phyloP scores from a whole-genome alignment of 495 filamentous ascomycete genomes.

The Tuber aestivum region DNA sequence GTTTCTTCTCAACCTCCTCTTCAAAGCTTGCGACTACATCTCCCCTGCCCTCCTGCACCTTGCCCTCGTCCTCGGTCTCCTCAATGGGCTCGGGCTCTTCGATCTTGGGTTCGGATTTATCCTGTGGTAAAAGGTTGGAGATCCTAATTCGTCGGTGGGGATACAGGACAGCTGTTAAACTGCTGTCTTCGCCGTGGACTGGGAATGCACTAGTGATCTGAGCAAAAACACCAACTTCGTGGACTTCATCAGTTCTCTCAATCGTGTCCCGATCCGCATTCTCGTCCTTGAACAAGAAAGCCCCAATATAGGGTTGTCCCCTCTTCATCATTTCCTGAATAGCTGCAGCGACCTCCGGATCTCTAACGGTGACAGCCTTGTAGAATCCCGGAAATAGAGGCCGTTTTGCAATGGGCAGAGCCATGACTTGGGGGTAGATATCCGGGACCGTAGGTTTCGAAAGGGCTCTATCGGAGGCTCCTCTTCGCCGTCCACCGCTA shows the following conservation, averaged over 20 bases:
- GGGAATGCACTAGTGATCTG: conserved; percentile 95
- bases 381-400: conserved; percentile 98
- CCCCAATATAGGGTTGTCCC: conserved; percentile 96
- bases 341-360: conserved; percentile 78
- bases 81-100: conserved; percentile 50
- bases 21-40: conserved; percentile 98
- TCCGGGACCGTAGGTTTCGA: conserved; percentile 86
- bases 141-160: conserved; percentile 93
- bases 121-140: conserved; percentile 66
- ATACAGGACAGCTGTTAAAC: conserved; percentile 86
- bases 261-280: conserved; percentile 87
- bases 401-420: conserved; percentile 92
- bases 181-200: conserved; percentile 67
- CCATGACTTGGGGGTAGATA: conserved; percentile 96
- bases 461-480: conserved; percentile 62
- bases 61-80: conserved; percentile 50
- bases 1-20: conserved; percentile 57
- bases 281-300: conserved; percentile 95
- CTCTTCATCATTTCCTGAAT: conserved; percentile 95
- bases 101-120: conserved; percentile 35
- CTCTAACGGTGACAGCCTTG: conserved; percentile 92
- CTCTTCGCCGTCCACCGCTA: conserved; percentile 56
- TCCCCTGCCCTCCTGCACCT: conserved; percentile 63
- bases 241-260: conserved; percentile 76
- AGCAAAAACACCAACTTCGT: conserved; percentile 93